These are phyloP conservation scores for Fistulinella prunicolor DNA, from an alignment of 768 basidiomycete genomes.

Conservation along the genomic window DNA sequence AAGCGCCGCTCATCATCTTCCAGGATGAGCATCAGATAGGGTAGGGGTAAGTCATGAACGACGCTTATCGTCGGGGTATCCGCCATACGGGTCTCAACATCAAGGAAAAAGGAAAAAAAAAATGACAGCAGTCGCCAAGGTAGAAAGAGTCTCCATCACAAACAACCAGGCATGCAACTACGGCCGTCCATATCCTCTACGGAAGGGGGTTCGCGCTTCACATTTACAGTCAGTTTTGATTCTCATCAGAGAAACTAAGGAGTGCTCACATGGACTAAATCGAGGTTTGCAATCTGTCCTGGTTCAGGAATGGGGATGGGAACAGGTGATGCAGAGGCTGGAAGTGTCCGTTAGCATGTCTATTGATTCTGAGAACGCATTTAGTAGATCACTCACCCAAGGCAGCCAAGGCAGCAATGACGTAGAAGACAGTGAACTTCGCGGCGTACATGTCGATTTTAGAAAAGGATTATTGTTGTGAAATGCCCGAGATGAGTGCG, in stretches of 20 bases:
- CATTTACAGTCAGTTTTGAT: neutral
- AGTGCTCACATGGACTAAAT: constrained; percentile 20
- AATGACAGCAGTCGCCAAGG: neutral
- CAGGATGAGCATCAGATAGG: constrained; percentile 5
- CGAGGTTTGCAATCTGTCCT: neutral
- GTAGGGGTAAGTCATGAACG: neutral
- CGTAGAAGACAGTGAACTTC: constrained; percentile 29
- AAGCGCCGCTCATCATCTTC: constrained; percentile 3
- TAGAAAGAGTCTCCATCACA: neutral
- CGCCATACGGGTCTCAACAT: neutral
- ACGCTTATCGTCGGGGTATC: constrained; percentile 9
- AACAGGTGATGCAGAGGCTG: constrained; percentile 29
- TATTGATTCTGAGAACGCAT: neutral
- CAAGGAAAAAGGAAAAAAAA: too few relatives aligned
- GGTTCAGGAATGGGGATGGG: constrained; percentile 14
- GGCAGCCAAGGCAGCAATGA: constrained; percentile 27
- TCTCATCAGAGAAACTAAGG: too few relatives aligned
- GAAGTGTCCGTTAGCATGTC: neutral
- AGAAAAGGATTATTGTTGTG: constrained; percentile 29
- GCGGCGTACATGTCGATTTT: constrained; percentile 26
- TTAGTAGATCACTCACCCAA: constrained; percentile 19
- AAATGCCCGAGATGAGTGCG: neutral
- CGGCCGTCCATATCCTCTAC: constrained; percentile 17
- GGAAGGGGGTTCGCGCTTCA: constrained; percentile 13
- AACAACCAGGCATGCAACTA: too few relatives aligned